Percentiles rank a stretch among this genome's conserved stretches.
Evolutionary conservation across 1,284 basidiomycete species (phyloP).

Genomic region (Fomes fomentarius): DNA sequence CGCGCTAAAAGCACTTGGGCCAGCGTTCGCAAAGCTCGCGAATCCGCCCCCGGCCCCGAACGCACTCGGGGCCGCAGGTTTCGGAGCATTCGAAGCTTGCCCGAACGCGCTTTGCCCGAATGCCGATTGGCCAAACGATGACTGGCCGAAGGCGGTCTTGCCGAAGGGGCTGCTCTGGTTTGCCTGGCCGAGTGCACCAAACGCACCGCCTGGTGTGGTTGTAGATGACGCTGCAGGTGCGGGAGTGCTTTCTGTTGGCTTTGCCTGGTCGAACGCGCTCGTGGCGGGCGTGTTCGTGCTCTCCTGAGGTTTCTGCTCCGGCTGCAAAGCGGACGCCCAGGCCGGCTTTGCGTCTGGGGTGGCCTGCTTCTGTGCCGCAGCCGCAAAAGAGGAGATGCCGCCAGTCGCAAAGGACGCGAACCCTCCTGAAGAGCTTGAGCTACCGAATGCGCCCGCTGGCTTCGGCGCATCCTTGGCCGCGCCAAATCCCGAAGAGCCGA

Average conservation of each 20-base stretch:
- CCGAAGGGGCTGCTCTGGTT: constrained; percentile 34
- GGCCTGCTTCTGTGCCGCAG: constrained; percentile 18
- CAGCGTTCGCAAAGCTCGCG: constrained; percentile 25
- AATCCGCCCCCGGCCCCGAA: constrained; percentile 28
- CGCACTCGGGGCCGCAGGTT: constrained; percentile 6
- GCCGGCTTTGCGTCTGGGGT: constrained; percentile 26
- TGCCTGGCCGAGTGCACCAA: constrained; percentile 17
- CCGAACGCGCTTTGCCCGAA: constrained; percentile 30
- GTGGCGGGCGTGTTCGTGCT: background rate
- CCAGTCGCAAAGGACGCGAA: constrained; percentile 28
- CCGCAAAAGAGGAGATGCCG: constrained; percentile 33
- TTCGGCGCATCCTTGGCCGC: constrained; percentile 10
- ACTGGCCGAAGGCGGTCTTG: constrained; percentile 39
- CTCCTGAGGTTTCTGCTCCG: constrained; percentile 10
- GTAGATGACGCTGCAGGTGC: background rate
- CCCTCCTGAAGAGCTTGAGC: constrained; percentile 15
- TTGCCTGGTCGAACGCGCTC: constrained; percentile 3
- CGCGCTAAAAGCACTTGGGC: constrained; percentile 33
- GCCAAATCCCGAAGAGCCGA: constrained; percentile 32
- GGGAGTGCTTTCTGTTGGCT: constrained; percentile 5
- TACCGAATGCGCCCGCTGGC: constrained; percentile 7
- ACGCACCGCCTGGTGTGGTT: constrained; percentile 10
- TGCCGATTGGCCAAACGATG: constrained; percentile 29
- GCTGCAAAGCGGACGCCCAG: constrained; percentile 18
- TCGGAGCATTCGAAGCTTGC: constrained; percentile 7